phyloP scores from a whole-genome alignment of 1,284 basidiomycete genomes.

The Cutaneotrichosporon cyanovorans region DNA sequence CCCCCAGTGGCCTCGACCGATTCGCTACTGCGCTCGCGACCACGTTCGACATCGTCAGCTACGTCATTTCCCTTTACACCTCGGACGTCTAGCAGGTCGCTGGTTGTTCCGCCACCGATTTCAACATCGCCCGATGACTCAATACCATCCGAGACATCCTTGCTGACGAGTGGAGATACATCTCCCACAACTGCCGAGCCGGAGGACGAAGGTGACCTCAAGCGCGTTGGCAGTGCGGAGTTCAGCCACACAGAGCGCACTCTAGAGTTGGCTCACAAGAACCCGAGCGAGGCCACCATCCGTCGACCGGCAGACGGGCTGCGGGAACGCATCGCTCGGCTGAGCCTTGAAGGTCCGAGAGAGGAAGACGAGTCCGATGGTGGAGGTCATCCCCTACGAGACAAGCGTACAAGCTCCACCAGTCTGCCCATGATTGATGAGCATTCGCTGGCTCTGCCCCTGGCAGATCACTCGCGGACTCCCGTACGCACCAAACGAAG shows the following conservation, averaged over 20 bases:
- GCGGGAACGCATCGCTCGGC: slow-evolving; percentile 5
- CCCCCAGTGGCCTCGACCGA: slow-evolving; percentile 1
- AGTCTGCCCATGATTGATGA: slow-evolving; percentile 29
- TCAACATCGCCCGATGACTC: slow-evolving; percentile 15
- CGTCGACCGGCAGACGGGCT: slow-evolving; percentile 19
- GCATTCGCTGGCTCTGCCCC: slow-evolving; percentile 35
- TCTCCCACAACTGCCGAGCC: slow-evolving; percentile 41
- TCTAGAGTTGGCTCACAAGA: slow-evolving; percentile 39
- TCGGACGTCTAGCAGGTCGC: slow-evolving; percentile 13
- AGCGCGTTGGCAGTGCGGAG: slow-evolving; percentile 29
- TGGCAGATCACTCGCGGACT: slow-evolving; percentile 58
- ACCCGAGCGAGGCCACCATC: slow-evolving; percentile 48
- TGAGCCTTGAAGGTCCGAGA: slow-evolving; percentile 23
- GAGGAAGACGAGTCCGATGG: slow-evolving; percentile 36
- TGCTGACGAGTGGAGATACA: slow-evolving; percentile 30
- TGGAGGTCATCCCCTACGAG: slow-evolving; percentile 6
- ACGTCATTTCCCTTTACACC: slow-evolving; percentile 19
- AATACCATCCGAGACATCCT: slow-evolving; percentile 33
- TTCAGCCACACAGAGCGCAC: slow-evolving; percentile 31
- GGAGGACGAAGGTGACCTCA: slow-evolving; percentile 22
- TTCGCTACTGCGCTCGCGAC: background rate
- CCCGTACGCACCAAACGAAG: slow-evolving; percentile 90
- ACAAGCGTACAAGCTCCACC: slow-evolving; percentile 44
- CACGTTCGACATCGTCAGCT: slow-evolving; percentile 7
- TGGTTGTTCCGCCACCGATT: background rate